phyloP scores from a whole-genome alignment of 2,329 filamentous ascomycete genomes.

The Colletotrichum paranaense region DNA sequence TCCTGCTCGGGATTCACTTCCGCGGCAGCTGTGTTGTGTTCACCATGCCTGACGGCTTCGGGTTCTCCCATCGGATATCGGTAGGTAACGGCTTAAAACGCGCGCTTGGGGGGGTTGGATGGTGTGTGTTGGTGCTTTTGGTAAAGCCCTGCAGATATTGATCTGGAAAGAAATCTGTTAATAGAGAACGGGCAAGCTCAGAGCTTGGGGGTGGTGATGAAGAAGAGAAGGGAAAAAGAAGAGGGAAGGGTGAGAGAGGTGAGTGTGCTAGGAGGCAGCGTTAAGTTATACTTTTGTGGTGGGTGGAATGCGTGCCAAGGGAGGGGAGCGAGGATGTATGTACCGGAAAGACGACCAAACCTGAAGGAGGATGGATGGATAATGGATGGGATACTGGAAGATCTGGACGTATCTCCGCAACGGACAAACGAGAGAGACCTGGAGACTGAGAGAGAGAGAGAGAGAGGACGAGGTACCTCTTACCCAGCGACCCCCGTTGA shows the following conservation, averaged over 20 bases:
- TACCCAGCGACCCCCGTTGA: not conserved
- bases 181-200: slow-evolving; percentile 30
- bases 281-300: slow-evolving; percentile 32
- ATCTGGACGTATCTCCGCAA: not conserved
- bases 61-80: slow-evolving; percentile 39
- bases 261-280: slow-evolving; percentile 19
- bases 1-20: slow-evolving; percentile 38
- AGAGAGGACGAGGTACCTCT: not conserved
- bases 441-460: not conserved
- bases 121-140: slow-evolving; percentile 29
- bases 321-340: slow-evolving; percentile 1
- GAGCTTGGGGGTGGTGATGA: slow-evolving; percentile 34
- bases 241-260: not conserved
- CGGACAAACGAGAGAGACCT: not conserved
- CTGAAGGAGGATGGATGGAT: not conserved
- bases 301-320: slow-evolving; percentile 21
- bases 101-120: not conserved
- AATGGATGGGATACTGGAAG: not conserved
- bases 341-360: not conserved
- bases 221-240: slow-evolving; percentile 6
- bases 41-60: slow-evolving; percentile 38
- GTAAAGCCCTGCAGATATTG: slow-evolving; percentile 22
- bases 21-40: slow-evolving; percentile 37
- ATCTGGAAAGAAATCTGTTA: not conserved
- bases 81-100: slow-evolving; percentile 32